Evolutionary conservation across 257 asterid species (phyloP).

Genomic region (Solanum lycopersicoides): DNA sequence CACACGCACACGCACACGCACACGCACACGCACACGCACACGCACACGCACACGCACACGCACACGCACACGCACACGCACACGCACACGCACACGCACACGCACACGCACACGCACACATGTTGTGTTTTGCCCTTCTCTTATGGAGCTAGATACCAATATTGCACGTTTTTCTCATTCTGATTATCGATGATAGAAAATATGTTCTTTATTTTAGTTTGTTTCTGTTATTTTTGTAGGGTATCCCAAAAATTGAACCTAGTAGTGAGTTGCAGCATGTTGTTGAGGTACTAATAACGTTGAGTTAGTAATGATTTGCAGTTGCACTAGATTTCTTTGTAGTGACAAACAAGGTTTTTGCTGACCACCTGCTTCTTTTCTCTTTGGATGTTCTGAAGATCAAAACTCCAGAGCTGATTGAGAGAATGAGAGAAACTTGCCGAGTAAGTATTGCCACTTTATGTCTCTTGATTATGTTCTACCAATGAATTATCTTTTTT

Average conservation of each 20-base stretch:
- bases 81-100: background rate
- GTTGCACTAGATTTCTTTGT: background rate
- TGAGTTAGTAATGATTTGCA: background rate
- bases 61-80: background rate
- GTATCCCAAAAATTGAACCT: conserved; percentile 88
- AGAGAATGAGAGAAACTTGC: conserved; percentile 84
- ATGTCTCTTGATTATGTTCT: background rate
- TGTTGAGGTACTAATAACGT: conserved; percentile 65
- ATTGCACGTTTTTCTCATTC: background rate
- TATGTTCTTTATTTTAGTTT: background rate
- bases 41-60: background rate
- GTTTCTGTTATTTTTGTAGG: conserved; percentile 31
- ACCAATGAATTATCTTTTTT: background rate
- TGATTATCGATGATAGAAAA: background rate
- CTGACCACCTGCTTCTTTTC: conserved; percentile 8
- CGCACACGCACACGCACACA: background rate
- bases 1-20: background rate
- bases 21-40: background rate
- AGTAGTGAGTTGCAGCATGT: conserved; percentile 79
- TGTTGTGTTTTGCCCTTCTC: background rate
- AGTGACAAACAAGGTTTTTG: background rate
- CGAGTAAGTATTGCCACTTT: conserved; percentile 50
- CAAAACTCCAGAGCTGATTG: conserved; percentile 78
- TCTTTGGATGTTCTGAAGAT: conserved; percentile 44
- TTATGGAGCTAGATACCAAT: background rate